Evolutionary conservation across 2,329 filamentous ascomycete species (phyloP).

Genomic region (Albophoma yamanashiensis): DNA sequence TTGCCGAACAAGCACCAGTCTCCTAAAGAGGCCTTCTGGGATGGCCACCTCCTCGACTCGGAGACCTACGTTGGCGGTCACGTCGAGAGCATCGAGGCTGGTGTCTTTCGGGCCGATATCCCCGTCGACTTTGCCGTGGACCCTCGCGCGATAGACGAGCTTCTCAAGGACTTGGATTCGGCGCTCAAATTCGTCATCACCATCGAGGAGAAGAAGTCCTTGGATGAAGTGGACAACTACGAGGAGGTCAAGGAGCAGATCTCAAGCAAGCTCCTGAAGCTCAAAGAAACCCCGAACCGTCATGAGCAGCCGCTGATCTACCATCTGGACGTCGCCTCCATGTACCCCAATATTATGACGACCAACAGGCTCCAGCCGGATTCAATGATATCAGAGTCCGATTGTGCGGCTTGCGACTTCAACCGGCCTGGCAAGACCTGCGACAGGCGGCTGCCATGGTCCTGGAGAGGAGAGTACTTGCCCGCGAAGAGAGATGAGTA

Average conservation of each 20-base stretch:
- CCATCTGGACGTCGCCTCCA: slow-evolving; percentile 95
- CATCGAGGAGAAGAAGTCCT: slow-evolving; percentile 71
- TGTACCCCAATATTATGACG: slow-evolving; percentile 99
- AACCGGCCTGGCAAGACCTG: slow-evolving; percentile 96
- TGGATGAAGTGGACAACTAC: slow-evolving; percentile 73
- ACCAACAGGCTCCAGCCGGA: slow-evolving; percentile 95
- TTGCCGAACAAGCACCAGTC: slow-evolving; percentile 93
- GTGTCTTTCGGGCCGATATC: slow-evolving; percentile 92
- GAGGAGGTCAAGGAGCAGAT: slow-evolving; percentile 82
- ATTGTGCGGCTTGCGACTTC: slow-evolving; percentile 96
- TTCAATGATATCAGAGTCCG: slow-evolving; percentile 96
- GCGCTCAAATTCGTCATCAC: slow-evolving; percentile 81
- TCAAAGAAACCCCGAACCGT: slow-evolving; percentile 77
- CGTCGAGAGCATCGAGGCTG: slow-evolving; percentile 97
- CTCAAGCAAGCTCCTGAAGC: slow-evolving; percentile 51
- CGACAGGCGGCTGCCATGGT: slow-evolving; percentile 88
- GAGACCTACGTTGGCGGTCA: slow-evolving; percentile 98
- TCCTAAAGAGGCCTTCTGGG: slow-evolving; percentile 88
- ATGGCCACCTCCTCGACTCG: slow-evolving; percentile 89
- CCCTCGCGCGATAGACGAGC: slow-evolving; percentile 76
- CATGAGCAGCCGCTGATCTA: slow-evolving; percentile 86
- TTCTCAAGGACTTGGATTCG: slow-evolving; percentile 75
- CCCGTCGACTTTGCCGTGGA: slow-evolving; percentile 93
- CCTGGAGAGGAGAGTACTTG: slow-evolving; percentile 95
- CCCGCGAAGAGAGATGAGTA: slow-evolving; percentile 96